A percentile compares a stretch with the other conserved stretches of the same genome.
Conservation (phyloP, 768 basidiomycete species). For the Boletus sp. region DNA sequence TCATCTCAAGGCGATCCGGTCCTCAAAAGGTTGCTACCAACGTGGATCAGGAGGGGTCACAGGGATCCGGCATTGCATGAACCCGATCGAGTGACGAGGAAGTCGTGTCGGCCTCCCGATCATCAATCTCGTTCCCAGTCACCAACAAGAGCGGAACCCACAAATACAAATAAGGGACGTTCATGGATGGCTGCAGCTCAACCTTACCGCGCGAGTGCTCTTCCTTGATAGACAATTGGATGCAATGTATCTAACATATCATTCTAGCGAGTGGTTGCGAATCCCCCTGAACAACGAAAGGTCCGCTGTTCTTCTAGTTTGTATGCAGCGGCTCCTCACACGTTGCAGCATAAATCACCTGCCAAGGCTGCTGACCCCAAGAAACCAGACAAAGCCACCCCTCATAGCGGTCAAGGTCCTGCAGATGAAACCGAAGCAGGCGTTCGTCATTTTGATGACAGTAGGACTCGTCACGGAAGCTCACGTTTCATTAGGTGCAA, state of each 20-base stretch:
- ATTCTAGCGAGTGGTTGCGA: neutral
- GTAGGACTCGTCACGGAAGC: too few relatives aligned
- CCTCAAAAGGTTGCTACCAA: neutral
- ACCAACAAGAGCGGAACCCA: neutral
- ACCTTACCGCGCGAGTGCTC: neutral
- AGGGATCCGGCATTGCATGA: neutral
- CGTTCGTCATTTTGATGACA: neutral
- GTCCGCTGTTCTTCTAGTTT: neutral
- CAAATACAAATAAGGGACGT: neutral
- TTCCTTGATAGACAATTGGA: neutral
- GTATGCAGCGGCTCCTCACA: neutral
- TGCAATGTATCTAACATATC: neutral
- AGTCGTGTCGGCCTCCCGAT: neutral
- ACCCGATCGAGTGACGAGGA: neutral
- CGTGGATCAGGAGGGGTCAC: neutral
- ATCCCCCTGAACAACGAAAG: neutral
- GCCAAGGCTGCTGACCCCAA: neutral
- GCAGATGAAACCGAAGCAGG: neutral
- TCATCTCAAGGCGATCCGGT: neutral
- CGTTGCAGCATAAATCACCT: neutral
- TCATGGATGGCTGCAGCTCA: neutral
- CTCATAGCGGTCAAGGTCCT: neutral
- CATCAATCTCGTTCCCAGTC: neutral
- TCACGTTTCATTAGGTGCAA: neutral
- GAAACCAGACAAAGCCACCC: neutral